Base-by-base conservation (phyloP, 129 eudicot species). In the Chrysanthemum makinoi region DNA sequence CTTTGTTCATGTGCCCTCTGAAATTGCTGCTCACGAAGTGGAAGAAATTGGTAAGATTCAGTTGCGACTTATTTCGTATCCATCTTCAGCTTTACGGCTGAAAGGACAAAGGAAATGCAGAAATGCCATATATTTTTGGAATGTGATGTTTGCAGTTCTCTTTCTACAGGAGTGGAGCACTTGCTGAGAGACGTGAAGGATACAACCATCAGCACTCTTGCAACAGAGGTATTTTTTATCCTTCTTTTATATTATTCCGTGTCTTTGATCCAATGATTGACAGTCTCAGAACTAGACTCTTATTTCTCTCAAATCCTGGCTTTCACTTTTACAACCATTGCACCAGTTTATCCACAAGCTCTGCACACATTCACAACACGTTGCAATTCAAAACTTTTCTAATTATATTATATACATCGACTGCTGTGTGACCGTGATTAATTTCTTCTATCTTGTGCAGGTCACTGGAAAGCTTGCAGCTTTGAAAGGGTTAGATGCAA, bases 1-100 rank as follows among this genome's bases (percentile, higher is more conserved):
- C 16, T 91, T 91, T 75, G 99, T 94, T 65, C 99, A 94, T 11
- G 96, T 87, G 59, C 87, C 96, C 64, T 94, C 99, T 8, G 99
- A 94, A 80, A 94, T 94, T 62, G 97, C 99, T 72, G 99, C 99
- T 16, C 99, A 94, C 76, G 99, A 94, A 82, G 99, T 94, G 80
- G 99, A 94, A 84, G 99, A 94, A 88, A 94, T 94, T 50, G 99
- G 98, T 94, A 84, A 54, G 63, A 58, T 15, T 64, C 30, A 24
- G 24, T 33, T 43, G 14, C 10, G 46, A 22, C 19, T 20, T 16
- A 4, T 26, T 15, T n/a, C 14, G 14, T 69, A 26, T 66, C 0
- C 33, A 55, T 15, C 50, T 3, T 20, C 1, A 15, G 43, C 1
- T 5, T 14, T 10, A 24, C 51, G 22, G 50, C 17, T 17, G 13